Evolutionary conservation across 305 asterid species (phyloP).

Genomic region (Fraxinus dipetala): DNA sequence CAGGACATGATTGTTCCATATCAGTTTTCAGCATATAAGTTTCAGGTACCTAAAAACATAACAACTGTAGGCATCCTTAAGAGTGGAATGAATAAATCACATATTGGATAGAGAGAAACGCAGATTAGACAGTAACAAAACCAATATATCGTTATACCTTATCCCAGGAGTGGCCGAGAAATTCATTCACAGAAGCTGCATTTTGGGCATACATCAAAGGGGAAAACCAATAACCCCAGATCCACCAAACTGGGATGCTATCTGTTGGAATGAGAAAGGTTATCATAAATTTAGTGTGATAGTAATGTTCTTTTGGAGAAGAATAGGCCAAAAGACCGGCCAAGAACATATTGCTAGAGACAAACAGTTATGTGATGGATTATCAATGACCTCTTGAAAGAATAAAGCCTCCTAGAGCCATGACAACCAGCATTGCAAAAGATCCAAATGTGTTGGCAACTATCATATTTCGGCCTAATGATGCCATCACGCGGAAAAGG

Average conservation of each 20-base stretch:
- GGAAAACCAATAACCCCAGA: constrained; percentile 85
- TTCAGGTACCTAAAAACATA: background rate
- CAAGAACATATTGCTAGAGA: background rate
- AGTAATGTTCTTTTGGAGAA: background rate
- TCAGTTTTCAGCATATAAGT: background rate
- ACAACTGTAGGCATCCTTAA: background rate
- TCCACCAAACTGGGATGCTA: constrained; percentile 86
- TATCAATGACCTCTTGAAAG: constrained; percentile 59
- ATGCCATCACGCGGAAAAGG: constrained; percentile 79
- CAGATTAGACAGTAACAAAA: constrained; percentile 5
- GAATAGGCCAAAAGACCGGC: background rate
- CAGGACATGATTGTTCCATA: background rate
- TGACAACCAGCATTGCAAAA: constrained; percentile 70
- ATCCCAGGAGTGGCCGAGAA: constrained; percentile 76
- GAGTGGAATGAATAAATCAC: background rate
- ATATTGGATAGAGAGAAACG: background rate
- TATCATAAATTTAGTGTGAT: constrained; percentile 9
- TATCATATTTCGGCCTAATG: constrained; percentile 73
- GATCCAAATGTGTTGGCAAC: constrained; percentile 84
- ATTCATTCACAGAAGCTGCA: constrained; percentile 80
- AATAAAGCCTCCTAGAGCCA: constrained; percentile 81
- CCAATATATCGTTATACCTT: constrained; percentile 39
- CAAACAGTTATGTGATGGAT: background rate
- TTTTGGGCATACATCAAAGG: constrained; percentile 89
- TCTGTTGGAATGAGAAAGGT: constrained; percentile 41